Conservation (phyloP, 768 basidiomycete species). For the Guyanaporus albipodus region DNA sequence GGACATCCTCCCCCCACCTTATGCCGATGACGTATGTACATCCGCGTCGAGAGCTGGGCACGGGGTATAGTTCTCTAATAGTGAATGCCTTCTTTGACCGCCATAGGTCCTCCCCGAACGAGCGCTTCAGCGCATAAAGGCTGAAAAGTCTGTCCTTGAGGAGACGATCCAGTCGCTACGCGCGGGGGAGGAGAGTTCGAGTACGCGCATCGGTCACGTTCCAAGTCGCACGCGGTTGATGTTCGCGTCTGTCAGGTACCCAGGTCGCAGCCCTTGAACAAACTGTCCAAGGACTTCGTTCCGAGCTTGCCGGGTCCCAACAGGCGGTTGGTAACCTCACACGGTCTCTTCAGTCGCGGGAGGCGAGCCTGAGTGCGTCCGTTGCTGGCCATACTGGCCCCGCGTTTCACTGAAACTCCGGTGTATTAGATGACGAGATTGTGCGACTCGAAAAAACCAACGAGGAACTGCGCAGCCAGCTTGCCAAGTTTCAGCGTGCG, state of each 20-base stretch:
- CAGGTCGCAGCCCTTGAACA: background rate
- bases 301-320: background rate
- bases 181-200: background rate
- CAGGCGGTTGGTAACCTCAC: too few species aligned
- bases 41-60: too few species aligned
- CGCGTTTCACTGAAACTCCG: too few species aligned
- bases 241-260: background rate
- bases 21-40: background rate
- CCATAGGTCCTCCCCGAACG: background rate
- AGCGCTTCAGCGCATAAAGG: background rate
- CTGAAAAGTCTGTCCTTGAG: too few species aligned
- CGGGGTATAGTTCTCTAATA: background rate
- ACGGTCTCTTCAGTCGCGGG: too few species aligned
- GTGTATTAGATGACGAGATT: background rate
- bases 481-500: too few species aligned
- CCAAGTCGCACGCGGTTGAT: background rate
- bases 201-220: background rate
- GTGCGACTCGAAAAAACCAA: background rate
- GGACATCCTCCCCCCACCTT: background rate
- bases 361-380: too few species aligned
- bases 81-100: background rate
- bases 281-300: background rate
- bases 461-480: background rate
- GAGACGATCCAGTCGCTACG: too few species aligned
- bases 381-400: too few species aligned